These are phyloP conservation scores for Lecanicillium sp. DNA, from an alignment of 2,329 filamentous ascomycete species.

Conservation along the genomic window DNA sequence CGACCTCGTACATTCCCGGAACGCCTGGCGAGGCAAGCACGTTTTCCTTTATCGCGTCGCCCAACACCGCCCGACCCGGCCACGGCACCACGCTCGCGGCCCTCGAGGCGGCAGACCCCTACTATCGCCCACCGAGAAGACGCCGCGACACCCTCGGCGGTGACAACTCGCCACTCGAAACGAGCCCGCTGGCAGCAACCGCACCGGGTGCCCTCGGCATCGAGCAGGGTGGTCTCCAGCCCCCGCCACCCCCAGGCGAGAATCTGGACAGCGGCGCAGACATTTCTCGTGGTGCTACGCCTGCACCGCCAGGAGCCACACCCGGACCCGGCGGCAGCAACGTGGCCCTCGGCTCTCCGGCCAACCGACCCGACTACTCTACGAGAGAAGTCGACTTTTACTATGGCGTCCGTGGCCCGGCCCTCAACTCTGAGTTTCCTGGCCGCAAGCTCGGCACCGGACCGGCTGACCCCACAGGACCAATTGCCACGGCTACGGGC, in stretches of 20 bases:
- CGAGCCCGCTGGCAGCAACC: slow-evolving; percentile 6
- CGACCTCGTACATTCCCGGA: slow-evolving; percentile 62
- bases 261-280: slow-evolving; percentile 32
- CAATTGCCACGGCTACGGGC: slow-evolving; percentile 78
- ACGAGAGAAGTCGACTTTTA: slow-evolving; percentile 96
- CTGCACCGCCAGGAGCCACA: slow-evolving; percentile 27
- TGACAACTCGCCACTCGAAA: slow-evolving; percentile 22
- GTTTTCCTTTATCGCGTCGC: slow-evolving; percentile 62
- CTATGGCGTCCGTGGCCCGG: slow-evolving; percentile 84
- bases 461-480: slow-evolving; percentile 87
- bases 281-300: slow-evolving; percentile 34
- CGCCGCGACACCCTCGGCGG: slow-evolving; percentile 53
- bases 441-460: slow-evolving; percentile 86
- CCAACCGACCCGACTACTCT: slow-evolving; percentile 73
- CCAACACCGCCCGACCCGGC: slow-evolving; percentile 35
- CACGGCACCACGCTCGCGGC: slow-evolving; percentile 37
- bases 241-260: slow-evolving; percentile 24
- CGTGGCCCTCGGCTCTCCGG: slow-evolving; percentile 32
- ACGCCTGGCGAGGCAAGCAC: slow-evolving; percentile 64
- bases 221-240: slow-evolving; percentile 29
- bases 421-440: slow-evolving; percentile 71
- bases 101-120: slow-evolving; percentile 61
- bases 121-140: slow-evolving; percentile 77
- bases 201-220: slow-evolving; percentile 17
- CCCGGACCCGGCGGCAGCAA: slow-evolving; percentile 8